These are phyloP conservation scores for Syzygium syzygioides DNA, from an alignment of 441 rosid genomes.

Conservation along the genomic window DNA sequence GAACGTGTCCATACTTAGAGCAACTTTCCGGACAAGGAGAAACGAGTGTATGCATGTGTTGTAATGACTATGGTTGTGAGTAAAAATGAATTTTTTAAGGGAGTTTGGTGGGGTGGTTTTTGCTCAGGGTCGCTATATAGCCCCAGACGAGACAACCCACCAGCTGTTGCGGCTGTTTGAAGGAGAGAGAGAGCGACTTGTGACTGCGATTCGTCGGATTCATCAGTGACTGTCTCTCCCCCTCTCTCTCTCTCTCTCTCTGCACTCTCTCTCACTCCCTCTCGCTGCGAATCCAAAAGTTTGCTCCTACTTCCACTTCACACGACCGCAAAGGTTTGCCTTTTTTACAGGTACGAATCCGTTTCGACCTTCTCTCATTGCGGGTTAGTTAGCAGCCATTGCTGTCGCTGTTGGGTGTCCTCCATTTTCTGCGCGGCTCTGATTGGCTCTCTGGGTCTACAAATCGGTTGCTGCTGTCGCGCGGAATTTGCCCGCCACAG, in stretches of 20 bases:
- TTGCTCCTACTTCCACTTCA: not conserved
- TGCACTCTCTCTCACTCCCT: not conserved
- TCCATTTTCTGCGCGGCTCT: not conserved
- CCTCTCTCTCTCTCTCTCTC: not conserved
- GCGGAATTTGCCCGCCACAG: not conserved
- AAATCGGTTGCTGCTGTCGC: not conserved
- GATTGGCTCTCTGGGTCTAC: not conserved
- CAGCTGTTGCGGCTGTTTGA: conserved; percentile 51
- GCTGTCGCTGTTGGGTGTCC: not conserved
- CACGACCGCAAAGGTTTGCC: not conserved
- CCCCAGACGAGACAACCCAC: conserved; percentile 47
- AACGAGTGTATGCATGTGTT: not conserved
- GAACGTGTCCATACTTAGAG: not conserved
- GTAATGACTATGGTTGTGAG: not conserved
- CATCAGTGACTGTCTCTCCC: conserved; percentile 10
- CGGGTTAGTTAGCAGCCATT: not conserved
- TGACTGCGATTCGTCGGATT: conserved; percentile 20
- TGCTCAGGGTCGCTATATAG: not conserved
- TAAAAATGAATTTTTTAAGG: not conserved
- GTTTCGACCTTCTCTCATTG: not conserved
- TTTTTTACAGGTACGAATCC: not conserved
- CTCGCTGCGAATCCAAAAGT: not conserved
- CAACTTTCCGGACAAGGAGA: not conserved
- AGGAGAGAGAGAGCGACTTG: conserved; percentile 19
- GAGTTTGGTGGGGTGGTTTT: not conserved